These are phyloP conservation scores for Taphrina pruni DNA, from an alignment of 1,139 yeast genomes.

Conservation along the genomic window DNA sequence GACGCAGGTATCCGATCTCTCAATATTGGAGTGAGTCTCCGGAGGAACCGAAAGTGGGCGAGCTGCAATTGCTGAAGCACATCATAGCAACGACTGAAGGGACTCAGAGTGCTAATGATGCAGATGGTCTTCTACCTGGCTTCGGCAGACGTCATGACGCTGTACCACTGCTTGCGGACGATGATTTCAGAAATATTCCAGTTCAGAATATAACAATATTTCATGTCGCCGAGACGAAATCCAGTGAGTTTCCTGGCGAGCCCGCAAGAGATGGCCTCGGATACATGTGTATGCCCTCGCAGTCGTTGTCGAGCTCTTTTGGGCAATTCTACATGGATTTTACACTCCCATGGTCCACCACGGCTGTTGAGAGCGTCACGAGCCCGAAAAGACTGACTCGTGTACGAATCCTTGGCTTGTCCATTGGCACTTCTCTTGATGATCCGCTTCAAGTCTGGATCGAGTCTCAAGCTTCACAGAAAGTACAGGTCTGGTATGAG, in stretches of 20 bases:
- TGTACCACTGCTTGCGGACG: background rate
- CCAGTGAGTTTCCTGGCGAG: background rate
- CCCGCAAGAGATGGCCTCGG: background rate
- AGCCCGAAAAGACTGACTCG: background rate
- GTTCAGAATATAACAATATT: conserved; percentile 1
- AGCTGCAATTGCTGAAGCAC: background rate
- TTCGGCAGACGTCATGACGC: background rate
- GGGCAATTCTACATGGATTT: background rate
- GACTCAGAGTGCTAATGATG: background rate
- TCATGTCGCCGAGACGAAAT: background rate
- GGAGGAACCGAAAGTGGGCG: background rate
- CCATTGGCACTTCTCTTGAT: conserved; percentile 2
- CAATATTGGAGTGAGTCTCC: conserved; percentile 5
- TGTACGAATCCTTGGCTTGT: background rate
- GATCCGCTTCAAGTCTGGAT: background rate
- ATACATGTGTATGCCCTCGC: conserved; percentile 5
- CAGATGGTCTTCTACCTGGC: background rate
- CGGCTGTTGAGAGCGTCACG: background rate
- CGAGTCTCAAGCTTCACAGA: background rate
- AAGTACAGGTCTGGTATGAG: conserved; percentile 8
- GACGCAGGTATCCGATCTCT: conserved; percentile 4
- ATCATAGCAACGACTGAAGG: background rate
- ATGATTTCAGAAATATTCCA: background rate
- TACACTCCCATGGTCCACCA: background rate
- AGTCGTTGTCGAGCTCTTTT: background rate